These are phyloP conservation scores for Colletotrichum orbiculare DNA, from an alignment of 2,329 filamentous ascomycete species.

Conservation along the genomic window DNA sequence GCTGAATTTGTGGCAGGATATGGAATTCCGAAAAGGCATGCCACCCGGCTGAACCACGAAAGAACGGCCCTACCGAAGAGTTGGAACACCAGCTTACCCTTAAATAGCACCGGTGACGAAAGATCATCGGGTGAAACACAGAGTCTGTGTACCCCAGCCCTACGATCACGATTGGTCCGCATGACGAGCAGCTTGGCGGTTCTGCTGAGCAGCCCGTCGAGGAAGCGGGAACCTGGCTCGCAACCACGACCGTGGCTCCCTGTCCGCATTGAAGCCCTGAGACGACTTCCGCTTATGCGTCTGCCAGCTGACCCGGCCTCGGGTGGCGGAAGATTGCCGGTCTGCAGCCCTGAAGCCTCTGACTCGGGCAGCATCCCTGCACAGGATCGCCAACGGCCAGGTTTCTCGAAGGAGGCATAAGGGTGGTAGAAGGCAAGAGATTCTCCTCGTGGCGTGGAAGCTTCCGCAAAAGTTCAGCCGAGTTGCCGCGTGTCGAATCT, in stretches of 20 bases:
- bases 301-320: conserved; percentile 19
- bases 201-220: background rate
- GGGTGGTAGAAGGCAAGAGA: background rate
- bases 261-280: conserved; percentile 27
- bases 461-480: background rate
- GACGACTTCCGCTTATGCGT: conserved; percentile 22
- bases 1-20: no score
- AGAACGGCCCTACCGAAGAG: conserved; percentile 22
- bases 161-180: conserved; percentile 14
- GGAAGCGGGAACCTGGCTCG: background rate
- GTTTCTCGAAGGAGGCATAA: background rate
- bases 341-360: conserved; percentile 16
- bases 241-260: background rate
- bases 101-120: conserved; percentile 26
- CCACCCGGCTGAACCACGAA: conserved; percentile 5
- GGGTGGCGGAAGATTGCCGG: conserved; percentile 14
- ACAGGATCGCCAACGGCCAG: conserved; percentile 9
- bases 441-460: background rate
- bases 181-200: conserved; percentile 17
- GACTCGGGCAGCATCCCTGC: conserved; percentile 28
- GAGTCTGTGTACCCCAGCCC: conserved; percentile 2
- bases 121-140: conserved; percentile 19
- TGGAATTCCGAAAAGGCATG: conserved; percentile 6
- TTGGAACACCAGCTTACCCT: conserved; percentile 6
- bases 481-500: background rate